Evolutionary conservation across 148 eudicot species (phyloP), one percentile per base, ranked within the genome.

Genomic region (Nepenthes mirabilis): DNA sequence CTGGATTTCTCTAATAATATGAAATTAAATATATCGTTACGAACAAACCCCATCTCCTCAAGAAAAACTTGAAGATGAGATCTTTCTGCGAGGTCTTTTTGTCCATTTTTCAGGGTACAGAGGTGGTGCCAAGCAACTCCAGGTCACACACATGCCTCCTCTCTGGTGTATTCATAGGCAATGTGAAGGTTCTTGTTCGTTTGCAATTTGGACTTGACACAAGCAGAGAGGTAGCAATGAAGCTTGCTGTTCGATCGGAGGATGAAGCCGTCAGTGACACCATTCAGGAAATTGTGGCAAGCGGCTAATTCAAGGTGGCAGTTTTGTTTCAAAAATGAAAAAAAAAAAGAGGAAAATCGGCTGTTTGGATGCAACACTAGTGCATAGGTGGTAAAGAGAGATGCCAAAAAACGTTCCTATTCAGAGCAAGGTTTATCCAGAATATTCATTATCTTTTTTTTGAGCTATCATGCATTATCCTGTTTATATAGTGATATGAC

Each of bases 201-300:
- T 62, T 86, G 53, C 90, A 88, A 33, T 88, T 93, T 57, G 96
- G 96, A 34, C 76, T 93, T 33, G 99, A 86, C 69, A 75, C 83
- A 36, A 75, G 72, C 55, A 78, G 82, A 63, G 96, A 93, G 71
- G 99, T 93, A 37, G 99, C 99, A 2, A 93, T 93, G 99, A 93
- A 93, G 67, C 83, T 93, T 11, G 79, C 85, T 9, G 99, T 93
- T 51, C 84, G 99, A 80, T 88, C 99, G 3, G 96, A 93, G 45
- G 99, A 93, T 66, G 88, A 74, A 68, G 76, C 79, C 14, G 95
- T 93, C 51, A 88, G 99, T 37, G 96, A 93, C 67, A 80, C 84
- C 35, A 86, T 93, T 65, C 99, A 93, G 5, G 99, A 93, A 76
- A 83, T 88, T 34, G 99, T 93, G 62, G 95, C 91, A 9, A 93